Base-by-base conservation (phyloP, 1,139 yeast species). In the Sugiyamaella castrensis region DNA sequence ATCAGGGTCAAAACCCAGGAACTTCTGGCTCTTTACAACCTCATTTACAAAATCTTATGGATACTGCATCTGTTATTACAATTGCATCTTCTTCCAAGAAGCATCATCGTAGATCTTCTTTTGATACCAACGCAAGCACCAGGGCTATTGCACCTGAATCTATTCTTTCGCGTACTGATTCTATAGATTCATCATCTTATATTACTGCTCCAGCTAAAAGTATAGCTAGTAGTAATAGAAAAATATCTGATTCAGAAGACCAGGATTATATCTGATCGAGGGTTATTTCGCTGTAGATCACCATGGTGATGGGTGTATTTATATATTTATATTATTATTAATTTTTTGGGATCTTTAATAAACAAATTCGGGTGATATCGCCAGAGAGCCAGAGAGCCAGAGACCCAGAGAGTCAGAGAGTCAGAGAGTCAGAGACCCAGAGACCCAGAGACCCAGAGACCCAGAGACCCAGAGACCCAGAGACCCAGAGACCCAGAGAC, bases 91-190 rank as follows among this genome's bases (percentile, higher is more conserved):
- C 71, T 24, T 66, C 71, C 19, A 48, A 48, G 33, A 66, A 66
- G 51, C 65, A 67, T 44, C 62, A 61, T 29, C 58, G 68, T 13
- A 57, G 71, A 37, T 57, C 66, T 32, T 66, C 71, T 8, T 59
- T 69, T 35, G 72, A 69, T 51, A 69, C 72, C 15, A 69, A 68
- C 53, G 72, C 72, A n/a, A 62, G 68, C 19, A 69, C 68, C 8
- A 57, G 64, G 38, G 72, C 70, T 9, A 58, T 68, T 37, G 70
- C 71, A 2, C 71, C 72, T 8, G 72, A 66, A 40, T 59, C 65
- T n/a, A 46, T 68, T 10, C 52, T 61, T 24, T 57, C 64, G 8
- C 55, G 65, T 28, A 51, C 56, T 32, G 63, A 57, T 30, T 60
- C 64, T 24, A 47, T 58, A 13, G 66, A 63, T 40, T 57, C 61